Evolutionary conservation across 805 yeast species (phyloP), one percentile per base, ranked within the genome.

Genomic region (Wickerhamia fluorescens): DNA sequence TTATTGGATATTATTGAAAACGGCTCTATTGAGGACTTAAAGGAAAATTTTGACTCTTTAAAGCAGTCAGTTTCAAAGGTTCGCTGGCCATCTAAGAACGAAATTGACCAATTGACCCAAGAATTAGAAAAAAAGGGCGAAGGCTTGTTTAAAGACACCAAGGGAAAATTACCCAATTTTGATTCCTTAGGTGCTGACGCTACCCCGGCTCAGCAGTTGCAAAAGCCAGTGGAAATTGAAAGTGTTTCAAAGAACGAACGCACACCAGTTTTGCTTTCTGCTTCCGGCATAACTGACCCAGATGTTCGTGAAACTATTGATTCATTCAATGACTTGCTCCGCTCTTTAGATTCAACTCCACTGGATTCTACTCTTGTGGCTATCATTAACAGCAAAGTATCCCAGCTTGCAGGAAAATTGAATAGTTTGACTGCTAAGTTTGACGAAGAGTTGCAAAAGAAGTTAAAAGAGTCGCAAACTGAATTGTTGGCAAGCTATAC

Each of bases 201-300:
- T 15, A 55, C 60, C 9, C 68, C 69, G 18, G 65, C 56, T 8
- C 53, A 61, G 33, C 68, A 62, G 38, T 55, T 62, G 36, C 66
- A 59, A 36, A 59, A 51, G 34, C 61, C 61, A 12, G 66, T 58
- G 4, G 64, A 53, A 30, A 30, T 56, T 16, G 68, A 58, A 37
- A 42, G 55, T 14, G 51, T 53, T 17, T 48, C 42, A 20, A 56
- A 48, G 29, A 47, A 49, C 13, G 36, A 49, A 20, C 47, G 47
- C 25, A 52, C 47, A 21, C 53, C 62, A 37, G 66, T 67, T 4
- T 45, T 55, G 23, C 45, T 61, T 28, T 18, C 20, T 10, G 7
- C 10, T 7, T 17, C 33, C n/a, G 20, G 22, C n/a, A 36, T 40
- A 16, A 41, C 36, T n/a, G 69, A 61, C 35, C 49, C 46, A 10